Evolutionary conservation across 805 yeast species (phyloP), one percentile per base, ranked within the genome.

Genomic region (Zygoascus flipseniorum): DNA sequence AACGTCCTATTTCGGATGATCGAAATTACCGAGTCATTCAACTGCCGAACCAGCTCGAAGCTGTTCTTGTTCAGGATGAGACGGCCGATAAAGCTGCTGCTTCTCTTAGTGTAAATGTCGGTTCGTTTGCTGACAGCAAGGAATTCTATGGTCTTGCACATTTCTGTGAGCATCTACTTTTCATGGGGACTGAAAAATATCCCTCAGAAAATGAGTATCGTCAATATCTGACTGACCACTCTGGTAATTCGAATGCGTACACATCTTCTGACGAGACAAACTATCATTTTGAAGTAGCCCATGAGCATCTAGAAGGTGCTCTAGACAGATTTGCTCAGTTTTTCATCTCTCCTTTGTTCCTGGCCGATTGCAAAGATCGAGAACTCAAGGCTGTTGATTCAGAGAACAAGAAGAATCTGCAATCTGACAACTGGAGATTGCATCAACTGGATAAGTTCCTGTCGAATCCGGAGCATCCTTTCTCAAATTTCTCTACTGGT

Each of bases 311-410:
- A 55, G 81, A 83, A 56, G 97, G 95, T 5, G 97, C 97, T 0
- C 72, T 92, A 51, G 98, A 92, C 67, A 76, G 98, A 61, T 92
- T 92, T 68, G 79, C 96, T 4, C 98, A 92, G 67, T 92, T 92
- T 66, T 92, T 92, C 73, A 85, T 90, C 37, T 68, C 80, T 31
- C 99, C 99, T 1, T 72, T 92, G 60, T 92, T 92, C 61, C 70
- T 73, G 50, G 70, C 76, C 52, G 74, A 81, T 57, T 84, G 97
- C 65, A 87, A 89, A 65, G 96, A 89, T 64, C 77, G 97, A 53
- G 99, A 92, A 69, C 86, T 92, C 62, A 80, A 82, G 58, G 98
- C 98, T 1, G 98, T 92, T 9, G 97, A 92, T 69, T 86, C 96
- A 41, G 99, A 92, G 71, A 89, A 92, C 72, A 92, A 89, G 67